phyloP scores from a whole-genome alignment of 106 monocot species.

The Dioscorea alata region DNA sequence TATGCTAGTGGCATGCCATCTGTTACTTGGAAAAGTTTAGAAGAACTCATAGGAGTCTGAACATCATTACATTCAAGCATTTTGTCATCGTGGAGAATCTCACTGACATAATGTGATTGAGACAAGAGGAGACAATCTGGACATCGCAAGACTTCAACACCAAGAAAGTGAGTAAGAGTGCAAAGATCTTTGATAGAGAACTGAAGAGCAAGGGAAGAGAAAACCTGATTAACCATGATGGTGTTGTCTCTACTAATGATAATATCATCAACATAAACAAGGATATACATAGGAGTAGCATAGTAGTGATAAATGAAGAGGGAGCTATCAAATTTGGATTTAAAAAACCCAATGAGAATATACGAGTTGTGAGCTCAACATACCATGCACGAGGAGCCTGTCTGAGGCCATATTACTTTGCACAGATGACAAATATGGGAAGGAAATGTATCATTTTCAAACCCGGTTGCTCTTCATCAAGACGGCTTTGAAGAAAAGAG shows the following conservation, averaged over 20 bases:
- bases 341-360: background rate
- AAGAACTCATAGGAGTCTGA: background rate
- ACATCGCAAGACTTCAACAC: background rate
- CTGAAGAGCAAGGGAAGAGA: background rate
- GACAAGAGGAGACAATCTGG: background rate
- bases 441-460: background rate
- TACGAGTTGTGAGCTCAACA: background rate
- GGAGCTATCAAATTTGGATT: background rate
- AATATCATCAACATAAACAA: background rate
- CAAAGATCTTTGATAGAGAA: conserved; percentile 10
- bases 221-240: background rate
- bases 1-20: background rate
- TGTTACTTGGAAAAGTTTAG: background rate
- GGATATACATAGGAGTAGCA: too few species aligned
- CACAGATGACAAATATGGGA: background rate
- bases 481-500: conserved; percentile 1
- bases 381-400: background rate
- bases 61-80: conserved; percentile 2
- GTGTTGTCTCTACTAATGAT: background rate
- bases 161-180: conserved; percentile 6
- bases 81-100: background rate
- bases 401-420: background rate
- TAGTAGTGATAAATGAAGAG: background rate
- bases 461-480: background rate
- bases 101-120: conserved; percentile 2